Conservation (phyloP, 352 stramenopile species). For the Pythium oligandrum region DNA sequence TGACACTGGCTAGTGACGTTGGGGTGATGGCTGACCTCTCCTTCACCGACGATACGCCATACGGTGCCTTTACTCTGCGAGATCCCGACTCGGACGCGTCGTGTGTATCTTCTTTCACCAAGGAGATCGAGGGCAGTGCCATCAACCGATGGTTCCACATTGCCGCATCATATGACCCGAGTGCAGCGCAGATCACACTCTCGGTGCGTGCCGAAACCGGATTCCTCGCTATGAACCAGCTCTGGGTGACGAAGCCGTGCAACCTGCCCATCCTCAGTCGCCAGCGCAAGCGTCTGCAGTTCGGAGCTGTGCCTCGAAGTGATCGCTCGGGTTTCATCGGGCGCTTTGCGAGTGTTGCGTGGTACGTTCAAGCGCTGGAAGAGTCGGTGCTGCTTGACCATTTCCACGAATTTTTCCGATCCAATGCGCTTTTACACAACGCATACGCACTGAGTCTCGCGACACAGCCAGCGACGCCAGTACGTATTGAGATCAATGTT, state of each 20-base stretch:
- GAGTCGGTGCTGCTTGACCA: constrained; percentile 49
- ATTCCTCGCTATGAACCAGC: constrained; percentile 8
- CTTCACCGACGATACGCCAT: constrained; percentile 4
- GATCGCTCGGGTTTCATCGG: constrained; percentile 31
- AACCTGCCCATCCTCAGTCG: constrained; percentile 35
- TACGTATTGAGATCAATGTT: constrained; percentile 41
- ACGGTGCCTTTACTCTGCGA: constrained; percentile 14
- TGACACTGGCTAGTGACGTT: constrained; percentile 5
- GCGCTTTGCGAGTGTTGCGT: constrained; percentile 38
- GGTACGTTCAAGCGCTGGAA: constrained; percentile 40
- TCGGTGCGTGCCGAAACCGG: constrained; percentile 25
- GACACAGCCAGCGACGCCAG: constrained; percentile 37
- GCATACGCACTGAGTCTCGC: constrained; percentile 44
- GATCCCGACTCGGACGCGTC: constrained; percentile 6
- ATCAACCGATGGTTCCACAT: constrained; percentile 49
- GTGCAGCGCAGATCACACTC: constrained; percentile 30
- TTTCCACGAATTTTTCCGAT: constrained; percentile 57
- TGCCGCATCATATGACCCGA: constrained; percentile 47
- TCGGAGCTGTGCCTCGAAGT: constrained; percentile 19
- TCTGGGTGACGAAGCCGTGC: constrained; percentile 19
- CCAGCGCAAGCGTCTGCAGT: constrained; percentile 26
- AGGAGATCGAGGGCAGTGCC: not conserved
- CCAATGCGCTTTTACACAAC: constrained; percentile 28
- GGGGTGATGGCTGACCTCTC: constrained; percentile 10
- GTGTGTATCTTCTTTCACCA: constrained; percentile 1